A percentile compares a stretch with the other conserved stretches of the same genome.
Evolutionary conservation across 768 basidiomycete species (phyloP).

Genomic region (Lactarius pseudohatsudake): DNA sequence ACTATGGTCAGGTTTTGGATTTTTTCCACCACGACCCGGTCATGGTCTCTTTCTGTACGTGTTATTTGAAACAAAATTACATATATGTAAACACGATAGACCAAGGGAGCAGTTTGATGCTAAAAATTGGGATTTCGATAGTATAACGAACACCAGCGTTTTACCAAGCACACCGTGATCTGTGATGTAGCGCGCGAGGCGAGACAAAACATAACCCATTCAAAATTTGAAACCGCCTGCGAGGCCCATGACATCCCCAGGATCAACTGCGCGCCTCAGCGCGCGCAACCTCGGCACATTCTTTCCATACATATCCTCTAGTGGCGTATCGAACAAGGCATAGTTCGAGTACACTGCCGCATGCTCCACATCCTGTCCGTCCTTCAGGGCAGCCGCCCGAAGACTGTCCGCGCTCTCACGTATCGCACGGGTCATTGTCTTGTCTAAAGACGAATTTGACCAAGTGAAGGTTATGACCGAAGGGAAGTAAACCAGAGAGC

Average conservation of each 20-base stretch:
- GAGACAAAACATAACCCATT: background rate
- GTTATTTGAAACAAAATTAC: no score
- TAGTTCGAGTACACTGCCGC: background rate
- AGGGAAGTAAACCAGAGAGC: background rate
- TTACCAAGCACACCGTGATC: no score
- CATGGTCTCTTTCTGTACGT: no score
- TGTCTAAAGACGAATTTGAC: background rate
- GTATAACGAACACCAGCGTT: no score
- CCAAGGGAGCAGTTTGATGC: no score
- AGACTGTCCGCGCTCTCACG: background rate
- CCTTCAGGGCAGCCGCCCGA: background rate
- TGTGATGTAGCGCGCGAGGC: no score
- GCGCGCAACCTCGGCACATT: slow-evolving; percentile 18
- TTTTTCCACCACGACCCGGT: no score
- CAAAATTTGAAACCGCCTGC: slow-evolving; percentile 28
- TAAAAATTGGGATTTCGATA: no score
- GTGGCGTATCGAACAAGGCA: background rate
- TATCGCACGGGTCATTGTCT: background rate
- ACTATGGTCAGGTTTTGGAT: no score
- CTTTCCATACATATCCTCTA: slow-evolving; percentile 11
- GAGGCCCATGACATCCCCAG: slow-evolving; percentile 27
- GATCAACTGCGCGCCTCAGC: slow-evolving; percentile 16
- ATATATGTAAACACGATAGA: no score
- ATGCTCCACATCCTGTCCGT: background rate
- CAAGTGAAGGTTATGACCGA: background rate